Evolutionary conservation across 495 filamentous ascomycete species (phyloP), one percentile per base, ranked within the genome.

Genomic region (Penicillium tannophilum): DNA sequence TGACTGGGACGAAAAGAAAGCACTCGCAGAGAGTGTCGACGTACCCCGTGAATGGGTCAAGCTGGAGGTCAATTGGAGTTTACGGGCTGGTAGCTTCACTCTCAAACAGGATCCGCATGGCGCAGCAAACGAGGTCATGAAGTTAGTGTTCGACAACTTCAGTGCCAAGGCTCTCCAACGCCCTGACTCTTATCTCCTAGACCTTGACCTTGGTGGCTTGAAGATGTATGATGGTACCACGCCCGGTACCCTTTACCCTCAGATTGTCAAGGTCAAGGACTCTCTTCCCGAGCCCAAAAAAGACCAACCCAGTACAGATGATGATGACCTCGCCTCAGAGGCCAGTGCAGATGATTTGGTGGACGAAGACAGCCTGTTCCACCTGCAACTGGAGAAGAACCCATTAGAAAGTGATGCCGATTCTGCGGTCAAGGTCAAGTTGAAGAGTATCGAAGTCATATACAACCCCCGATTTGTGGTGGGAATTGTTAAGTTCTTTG

Each of bases 1-100:
- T 62, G 92, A 97, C 66, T 98, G 92, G 90, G 90, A 98, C 63
- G 94, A 98, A 76, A 97, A 97, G 79, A 89, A 92, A 51, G 87
- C 87, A 3, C 81, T 98, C 33, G 79, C 90, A 0, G 93, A 94
- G 60, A 87, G 87, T 54, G 88, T 98, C 26, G 93, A 98, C 66
- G 81, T 90, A 49, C 94, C 94, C 0, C 85, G 88, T 46, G 95
- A 98, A 59, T 90, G 90, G 52, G 83, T 97, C 54, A 96, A 97
- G 74, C 77, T 97, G 67, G 90, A 97, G 70, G 77, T 98, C 56
- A 90, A 98, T 64, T 86, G 93, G 33, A 90, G 89, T 45, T 86
- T 98, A 24, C 88, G 87, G 52, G 94, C 92, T 7, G 94, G 94
- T 31, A 95, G 92, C 70, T 97, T 98, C 64, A 97, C 95, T 0